phyloP scores from a whole-genome alignment of 225 moss, liverwort and hornwort genomes.

The Ulota crispa region DNA sequence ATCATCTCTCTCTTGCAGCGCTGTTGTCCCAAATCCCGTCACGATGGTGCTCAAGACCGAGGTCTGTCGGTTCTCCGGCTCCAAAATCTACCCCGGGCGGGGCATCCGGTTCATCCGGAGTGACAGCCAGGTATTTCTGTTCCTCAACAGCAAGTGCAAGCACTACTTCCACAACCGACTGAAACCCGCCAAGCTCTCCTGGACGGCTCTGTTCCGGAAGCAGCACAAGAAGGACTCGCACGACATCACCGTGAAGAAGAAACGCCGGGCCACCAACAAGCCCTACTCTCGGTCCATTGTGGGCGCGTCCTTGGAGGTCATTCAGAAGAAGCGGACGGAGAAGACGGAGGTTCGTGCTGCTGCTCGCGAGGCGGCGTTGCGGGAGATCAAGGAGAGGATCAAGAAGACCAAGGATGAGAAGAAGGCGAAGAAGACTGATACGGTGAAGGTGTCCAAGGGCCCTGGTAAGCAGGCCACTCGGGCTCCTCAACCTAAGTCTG shows the following conservation, averaged over 20 bases:
- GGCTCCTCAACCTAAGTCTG: conserved; percentile 42
- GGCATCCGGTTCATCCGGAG: conserved; percentile 35
- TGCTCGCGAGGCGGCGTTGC: conserved; percentile 27
- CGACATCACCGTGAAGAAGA: conserved; percentile 44
- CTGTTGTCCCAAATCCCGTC: neutral
- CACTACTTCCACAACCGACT: conserved; percentile 39
- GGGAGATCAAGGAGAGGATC: conserved; percentile 38
- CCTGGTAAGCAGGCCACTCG: conserved; percentile 32
- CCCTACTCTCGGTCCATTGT: conserved; percentile 55
- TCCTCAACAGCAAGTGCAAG: conserved; percentile 41
- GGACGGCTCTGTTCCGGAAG: conserved; percentile 55
- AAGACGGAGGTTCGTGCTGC: conserved; percentile 34
- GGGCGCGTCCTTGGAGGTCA: conserved; percentile 42
- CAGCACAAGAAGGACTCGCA: conserved; percentile 44
- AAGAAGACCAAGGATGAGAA: conserved; percentile 55
- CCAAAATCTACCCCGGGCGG: conserved; percentile 30
- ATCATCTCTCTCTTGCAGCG: neutral
- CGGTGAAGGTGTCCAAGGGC: conserved; percentile 25
- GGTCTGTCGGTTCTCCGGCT: conserved; percentile 36
- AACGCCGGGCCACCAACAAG: conserved; percentile 40
- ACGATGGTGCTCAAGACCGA: conserved; percentile 47
- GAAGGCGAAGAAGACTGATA: conserved; percentile 37
- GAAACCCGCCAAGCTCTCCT: conserved; percentile 45
- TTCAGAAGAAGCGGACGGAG: conserved; percentile 38
- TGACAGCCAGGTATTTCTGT: conserved; percentile 32